A percentile compares a stretch with the other conserved stretches of the same genome.
phyloP scores from a whole-genome alignment of 2,329 filamentous ascomycete genomes.

The Sporothrix humicola region DNA sequence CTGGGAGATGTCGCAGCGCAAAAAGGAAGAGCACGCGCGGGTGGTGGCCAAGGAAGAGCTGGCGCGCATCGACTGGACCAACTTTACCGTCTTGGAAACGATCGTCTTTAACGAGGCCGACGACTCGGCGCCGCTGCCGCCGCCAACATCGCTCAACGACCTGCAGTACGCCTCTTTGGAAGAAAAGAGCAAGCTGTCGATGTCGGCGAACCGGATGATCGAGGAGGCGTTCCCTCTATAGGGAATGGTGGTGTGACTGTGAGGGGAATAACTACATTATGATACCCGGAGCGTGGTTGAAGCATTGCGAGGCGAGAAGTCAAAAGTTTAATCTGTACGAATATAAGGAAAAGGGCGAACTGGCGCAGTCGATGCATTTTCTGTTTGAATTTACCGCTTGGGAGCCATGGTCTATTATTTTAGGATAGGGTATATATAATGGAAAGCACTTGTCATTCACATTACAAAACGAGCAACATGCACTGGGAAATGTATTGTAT shows the following conservation, averaged over 20 bases:
- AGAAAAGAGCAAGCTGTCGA: constrained; percentile 89
- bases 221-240: constrained; percentile 84
- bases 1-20: constrained; percentile 83
- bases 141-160: constrained; percentile 87
- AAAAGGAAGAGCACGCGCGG: constrained; percentile 84
- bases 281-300: no score
- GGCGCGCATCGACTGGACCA: constrained; percentile 95
- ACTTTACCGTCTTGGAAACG: constrained; percentile 94
- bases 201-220: constrained; percentile 80
- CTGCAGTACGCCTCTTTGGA: constrained; percentile 93
- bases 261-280: no score
- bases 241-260: constrained; percentile 41
- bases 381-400: no score
- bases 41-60: constrained; percentile 78
- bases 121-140: constrained; percentile 82
- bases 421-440: no score
- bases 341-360: no score
- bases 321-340: background rate
- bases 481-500: background rate
- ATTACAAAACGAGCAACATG: background rate
- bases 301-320: no score
- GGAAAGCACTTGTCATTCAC: no score
- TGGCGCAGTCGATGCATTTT: no score
- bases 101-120: constrained; percentile 90
- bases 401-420: no score